Conservation (phyloP, 768 basidiomycete species). For the Coprinopsis cinerea region DNA sequence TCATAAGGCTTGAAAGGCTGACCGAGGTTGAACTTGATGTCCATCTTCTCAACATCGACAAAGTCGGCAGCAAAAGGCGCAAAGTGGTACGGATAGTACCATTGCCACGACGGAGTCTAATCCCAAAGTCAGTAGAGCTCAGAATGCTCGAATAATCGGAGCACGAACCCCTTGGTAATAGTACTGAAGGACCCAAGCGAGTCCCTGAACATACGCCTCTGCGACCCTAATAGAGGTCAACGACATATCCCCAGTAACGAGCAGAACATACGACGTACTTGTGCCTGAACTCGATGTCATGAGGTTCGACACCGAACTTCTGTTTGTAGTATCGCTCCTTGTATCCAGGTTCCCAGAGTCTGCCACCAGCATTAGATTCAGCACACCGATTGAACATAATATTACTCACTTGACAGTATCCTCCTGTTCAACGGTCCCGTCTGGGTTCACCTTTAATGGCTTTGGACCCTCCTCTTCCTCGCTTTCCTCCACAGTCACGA, state of each 20-base stretch:
- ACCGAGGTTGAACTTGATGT: conserved; percentile 74
- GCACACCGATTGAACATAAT: background rate
- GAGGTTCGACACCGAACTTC: conserved; percentile 77
- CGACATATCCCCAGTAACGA: background rate
- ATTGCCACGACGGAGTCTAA: conserved; percentile 92
- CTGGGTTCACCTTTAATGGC: conserved; percentile 74
- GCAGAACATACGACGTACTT: conserved; percentile 40
- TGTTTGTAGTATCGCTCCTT: conserved; percentile 90
- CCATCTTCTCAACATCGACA: conserved; percentile 66
- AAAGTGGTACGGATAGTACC: conserved; percentile 99
- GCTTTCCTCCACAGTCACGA: conserved; percentile 45
- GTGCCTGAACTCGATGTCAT: conserved; percentile 68
- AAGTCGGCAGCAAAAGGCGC: conserved; percentile 98
- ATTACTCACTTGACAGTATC: conserved; percentile 82
- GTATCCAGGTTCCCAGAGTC: conserved; percentile 95
- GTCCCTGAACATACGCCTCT: conserved; percentile 83
- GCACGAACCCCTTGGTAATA: conserved; percentile 92
- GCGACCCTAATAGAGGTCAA: conserved; percentile 51
- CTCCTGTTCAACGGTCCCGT: conserved; percentile 91
- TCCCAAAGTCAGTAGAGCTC: conserved; percentile 10
- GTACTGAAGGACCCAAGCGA: conserved; percentile 94
- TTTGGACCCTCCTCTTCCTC: conserved; percentile 38
- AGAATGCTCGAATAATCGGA: background rate
- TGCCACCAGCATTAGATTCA: conserved; percentile 25
- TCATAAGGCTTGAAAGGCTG: conserved; percentile 96